These are phyloP conservation scores for Zygosaccharomyces sapae DNA, from an alignment of 1,139 yeast genomes.

Conservation along the genomic window DNA sequence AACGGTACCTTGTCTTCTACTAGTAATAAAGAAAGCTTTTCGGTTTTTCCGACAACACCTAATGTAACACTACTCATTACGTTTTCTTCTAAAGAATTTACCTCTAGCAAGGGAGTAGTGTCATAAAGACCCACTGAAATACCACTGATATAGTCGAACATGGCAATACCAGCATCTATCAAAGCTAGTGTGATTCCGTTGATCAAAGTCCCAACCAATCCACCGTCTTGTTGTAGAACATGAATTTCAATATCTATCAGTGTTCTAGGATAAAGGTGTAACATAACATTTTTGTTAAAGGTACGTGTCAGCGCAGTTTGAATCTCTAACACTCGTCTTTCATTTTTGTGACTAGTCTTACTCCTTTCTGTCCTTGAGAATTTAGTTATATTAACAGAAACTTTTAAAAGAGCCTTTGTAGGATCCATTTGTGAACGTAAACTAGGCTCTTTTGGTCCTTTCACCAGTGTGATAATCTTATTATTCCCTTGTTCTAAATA, in stretches of 20 bases:
- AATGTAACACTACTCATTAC: constrained; percentile 78
- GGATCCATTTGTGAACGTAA: constrained; percentile 45
- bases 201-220: constrained; percentile 70
- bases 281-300: constrained; percentile 72
- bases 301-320: constrained; percentile 71
- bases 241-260: constrained; percentile 68
- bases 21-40: constrained; percentile 66
- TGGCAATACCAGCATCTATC: constrained; percentile 91
- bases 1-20: constrained; percentile 83
- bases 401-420: constrained; percentile 53
- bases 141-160: constrained; percentile 86
- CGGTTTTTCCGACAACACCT: constrained; percentile 80
- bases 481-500: constrained; percentile 91
- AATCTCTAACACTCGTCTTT: constrained; percentile 72
- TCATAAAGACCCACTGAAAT: constrained; percentile 77
- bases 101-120: constrained; percentile 71
- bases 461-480: constrained; percentile 77
- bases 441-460: constrained; percentile 85
- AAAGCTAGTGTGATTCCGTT: constrained; percentile 89
- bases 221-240: constrained; percentile 88
- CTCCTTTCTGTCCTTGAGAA: constrained; percentile 77
- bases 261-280: constrained; percentile 77
- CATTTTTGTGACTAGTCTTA: constrained; percentile 51
- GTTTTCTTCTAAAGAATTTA: constrained; percentile 74
- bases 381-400: constrained; percentile 69